phyloP scores from a whole-genome alignment of 2,329 filamentous ascomycete genomes.

The Aspergillus chevalieri region DNA sequence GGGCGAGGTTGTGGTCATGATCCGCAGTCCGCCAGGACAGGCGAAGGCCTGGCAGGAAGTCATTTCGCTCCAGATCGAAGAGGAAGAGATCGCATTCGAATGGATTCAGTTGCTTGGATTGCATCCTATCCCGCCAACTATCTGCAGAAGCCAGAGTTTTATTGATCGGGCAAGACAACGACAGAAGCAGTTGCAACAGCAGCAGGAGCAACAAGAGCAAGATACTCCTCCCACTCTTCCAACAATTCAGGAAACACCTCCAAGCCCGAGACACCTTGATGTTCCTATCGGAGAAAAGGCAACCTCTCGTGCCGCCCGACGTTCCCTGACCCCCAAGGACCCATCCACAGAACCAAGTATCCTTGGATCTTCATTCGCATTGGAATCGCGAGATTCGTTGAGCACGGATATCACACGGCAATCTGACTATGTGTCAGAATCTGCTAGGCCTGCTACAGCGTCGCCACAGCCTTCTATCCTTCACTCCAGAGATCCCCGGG shows the following conservation, averaged over 20 bases:
- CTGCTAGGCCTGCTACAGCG: slow-evolving; percentile 9
- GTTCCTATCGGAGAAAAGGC: slow-evolving; percentile 56
- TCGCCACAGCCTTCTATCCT: slow-evolving; percentile 24
- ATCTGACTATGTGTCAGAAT: slow-evolving; percentile 21
- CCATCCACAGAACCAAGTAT: slow-evolving; percentile 28
- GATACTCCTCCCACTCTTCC: slow-evolving; percentile 12
- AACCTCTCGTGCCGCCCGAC: slow-evolving; percentile 42
- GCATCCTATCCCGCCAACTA: slow-evolving; percentile 55
- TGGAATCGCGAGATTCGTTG: slow-evolving; percentile 22
- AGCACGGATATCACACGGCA: slow-evolving; percentile 28
- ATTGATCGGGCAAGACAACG: slow-evolving; percentile 37
- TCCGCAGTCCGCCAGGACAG: slow-evolving; percentile 62
- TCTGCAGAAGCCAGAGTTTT: slow-evolving; percentile 51
- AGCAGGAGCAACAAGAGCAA: slow-evolving; percentile 15
- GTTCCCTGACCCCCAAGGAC: slow-evolving; percentile 23
- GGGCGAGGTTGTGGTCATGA: slow-evolving; percentile 77
- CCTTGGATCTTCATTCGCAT: slow-evolving; percentile 20
- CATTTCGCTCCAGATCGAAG: slow-evolving; percentile 67
- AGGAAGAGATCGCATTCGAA: slow-evolving; percentile 71
- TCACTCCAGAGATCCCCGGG: slow-evolving; percentile 25
- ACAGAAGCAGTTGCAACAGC: slow-evolving; percentile 20
- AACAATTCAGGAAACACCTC: slow-evolving; percentile 30
- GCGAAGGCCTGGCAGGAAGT: slow-evolving; percentile 74
- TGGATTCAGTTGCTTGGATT: slow-evolving; percentile 83
- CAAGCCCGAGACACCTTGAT: slow-evolving; percentile 51